A percentile compares a stretch with the other conserved stretches of the same genome.
These are phyloP conservation scores for Fonsecaea erecta DNA, from an alignment of 2,329 filamentous ascomycete species.

Conservation along the genomic window DNA sequence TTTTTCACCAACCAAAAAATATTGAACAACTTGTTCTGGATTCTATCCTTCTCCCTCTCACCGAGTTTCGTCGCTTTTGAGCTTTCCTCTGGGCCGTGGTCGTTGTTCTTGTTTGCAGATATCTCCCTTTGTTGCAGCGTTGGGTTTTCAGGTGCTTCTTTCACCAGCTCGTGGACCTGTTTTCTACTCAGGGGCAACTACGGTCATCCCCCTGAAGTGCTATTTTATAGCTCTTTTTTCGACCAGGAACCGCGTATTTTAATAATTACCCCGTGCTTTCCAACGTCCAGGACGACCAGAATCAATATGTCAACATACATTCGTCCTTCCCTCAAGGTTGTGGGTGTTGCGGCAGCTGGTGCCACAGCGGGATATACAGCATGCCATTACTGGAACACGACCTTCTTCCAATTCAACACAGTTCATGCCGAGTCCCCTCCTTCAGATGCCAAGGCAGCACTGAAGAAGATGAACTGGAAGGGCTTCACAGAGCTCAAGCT, in stretches of 20 bases:
- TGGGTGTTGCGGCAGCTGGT: conserved; percentile 23
- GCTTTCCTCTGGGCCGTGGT: neutral
- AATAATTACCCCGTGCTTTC: neutral
- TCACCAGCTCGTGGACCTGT: neutral
- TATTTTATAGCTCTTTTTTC: neutral
- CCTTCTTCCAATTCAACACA: conserved; percentile 28
- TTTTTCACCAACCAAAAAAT: neutral
- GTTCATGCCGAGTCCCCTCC: conserved; percentile 37
- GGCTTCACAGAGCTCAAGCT: conserved; percentile 56
- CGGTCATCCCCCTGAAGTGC: neutral
- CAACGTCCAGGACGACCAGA: neutral
- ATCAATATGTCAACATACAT: conserved; percentile 27
- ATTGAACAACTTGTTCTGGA: neutral
- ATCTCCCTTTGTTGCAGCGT: neutral
- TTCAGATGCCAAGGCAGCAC: conserved; percentile 35
- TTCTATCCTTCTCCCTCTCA: neutral
- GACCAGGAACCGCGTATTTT: neutral
- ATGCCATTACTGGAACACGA: conserved; percentile 31
- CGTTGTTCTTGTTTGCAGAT: neutral
- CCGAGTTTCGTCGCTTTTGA: neutral
- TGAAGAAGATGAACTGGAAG: conserved; percentile 39
- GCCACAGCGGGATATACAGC: conserved; percentile 30
- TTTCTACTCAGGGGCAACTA: neutral
- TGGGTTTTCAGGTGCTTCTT: neutral
- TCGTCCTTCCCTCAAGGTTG: conserved; percentile 26